Percentiles rank a stretch among this genome's conserved stretches.
Conservation (phyloP, 441 rosid species). For the Codiaeum variegatum region DNA sequence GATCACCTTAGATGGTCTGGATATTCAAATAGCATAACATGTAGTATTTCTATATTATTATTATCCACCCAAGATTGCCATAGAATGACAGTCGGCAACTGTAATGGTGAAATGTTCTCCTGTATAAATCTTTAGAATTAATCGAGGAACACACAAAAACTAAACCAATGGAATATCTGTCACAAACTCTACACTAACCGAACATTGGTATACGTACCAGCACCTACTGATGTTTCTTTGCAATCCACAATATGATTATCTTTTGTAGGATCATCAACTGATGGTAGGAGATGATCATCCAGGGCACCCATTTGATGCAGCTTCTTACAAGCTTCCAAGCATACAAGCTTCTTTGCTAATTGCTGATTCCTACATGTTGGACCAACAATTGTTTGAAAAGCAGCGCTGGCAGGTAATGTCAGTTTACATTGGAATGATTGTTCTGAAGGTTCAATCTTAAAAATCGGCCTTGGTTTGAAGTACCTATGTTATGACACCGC, state of each 20-base stretch:
- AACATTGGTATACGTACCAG: constrained; percentile 40
- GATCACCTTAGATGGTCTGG: not conserved
- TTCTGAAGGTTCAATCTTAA: constrained; percentile 34
- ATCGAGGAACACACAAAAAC: not conserved
- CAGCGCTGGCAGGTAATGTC: constrained; percentile 51
- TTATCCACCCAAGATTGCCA: not conserved
- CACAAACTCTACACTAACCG: not conserved
- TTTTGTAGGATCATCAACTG: constrained; percentile 32
- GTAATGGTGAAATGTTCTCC: not conserved
- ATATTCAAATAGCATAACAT: not conserved
- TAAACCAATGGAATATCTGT: not conserved
- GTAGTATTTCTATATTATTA: not conserved
- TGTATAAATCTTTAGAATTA: not conserved
- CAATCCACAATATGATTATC: constrained; percentile 27
- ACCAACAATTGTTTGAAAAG: constrained; percentile 53
- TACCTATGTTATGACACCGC: constrained; percentile 32
- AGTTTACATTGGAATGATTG: constrained; percentile 40
- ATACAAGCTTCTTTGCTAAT: constrained; percentile 55
- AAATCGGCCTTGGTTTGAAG: constrained; percentile 46
- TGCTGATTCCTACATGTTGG: constrained; percentile 48
- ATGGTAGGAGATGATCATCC: constrained; percentile 50
- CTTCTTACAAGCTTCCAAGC: constrained; percentile 72
- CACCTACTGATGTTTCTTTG: constrained; percentile 47
- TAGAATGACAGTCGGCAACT: not conserved
- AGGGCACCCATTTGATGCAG: constrained; percentile 57